phyloP scores from a whole-genome alignment of 2,329 filamentous ascomycete genomes.

The Colletotrichum kahawae region DNA sequence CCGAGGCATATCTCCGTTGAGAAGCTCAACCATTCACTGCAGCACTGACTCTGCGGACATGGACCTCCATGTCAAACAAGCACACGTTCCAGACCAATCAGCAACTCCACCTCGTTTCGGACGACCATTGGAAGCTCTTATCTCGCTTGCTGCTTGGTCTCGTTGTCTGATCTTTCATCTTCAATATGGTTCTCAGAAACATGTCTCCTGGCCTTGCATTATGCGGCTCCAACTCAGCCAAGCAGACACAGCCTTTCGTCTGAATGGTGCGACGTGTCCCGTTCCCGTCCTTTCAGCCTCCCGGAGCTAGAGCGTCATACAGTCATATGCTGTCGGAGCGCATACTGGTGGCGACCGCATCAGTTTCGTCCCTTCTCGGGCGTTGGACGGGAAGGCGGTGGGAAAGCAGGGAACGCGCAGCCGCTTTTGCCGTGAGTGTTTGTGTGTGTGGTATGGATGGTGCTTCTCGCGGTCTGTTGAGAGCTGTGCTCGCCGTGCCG shows the following conservation, averaged over 20 bases:
- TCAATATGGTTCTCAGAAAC: neutral
- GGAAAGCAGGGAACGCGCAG: neutral
- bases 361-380: constrained; percentile 5
- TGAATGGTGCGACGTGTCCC: constrained; percentile 11
- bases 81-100: neutral
- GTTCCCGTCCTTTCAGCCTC: neutral
- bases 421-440: neutral
- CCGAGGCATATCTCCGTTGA: neutral
- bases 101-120: neutral
- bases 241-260: constrained; percentile 8
- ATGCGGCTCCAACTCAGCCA: neutral
- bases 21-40: neutral
- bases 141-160: neutral
- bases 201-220: neutral
- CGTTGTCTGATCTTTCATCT: neutral
- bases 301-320: neutral
- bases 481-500: neutral
- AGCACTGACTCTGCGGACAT: neutral
- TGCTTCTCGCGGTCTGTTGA: neutral
- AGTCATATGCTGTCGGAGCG: neutral
- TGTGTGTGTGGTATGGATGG: neutral
- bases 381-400: neutral
- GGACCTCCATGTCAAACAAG: constrained; percentile 10
- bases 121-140: neutral
- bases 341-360: neutral